These are phyloP conservation scores for Claviceps fusiformis DNA, from an alignment of 2,329 filamentous ascomycete genomes.

Conservation along the genomic window DNA sequence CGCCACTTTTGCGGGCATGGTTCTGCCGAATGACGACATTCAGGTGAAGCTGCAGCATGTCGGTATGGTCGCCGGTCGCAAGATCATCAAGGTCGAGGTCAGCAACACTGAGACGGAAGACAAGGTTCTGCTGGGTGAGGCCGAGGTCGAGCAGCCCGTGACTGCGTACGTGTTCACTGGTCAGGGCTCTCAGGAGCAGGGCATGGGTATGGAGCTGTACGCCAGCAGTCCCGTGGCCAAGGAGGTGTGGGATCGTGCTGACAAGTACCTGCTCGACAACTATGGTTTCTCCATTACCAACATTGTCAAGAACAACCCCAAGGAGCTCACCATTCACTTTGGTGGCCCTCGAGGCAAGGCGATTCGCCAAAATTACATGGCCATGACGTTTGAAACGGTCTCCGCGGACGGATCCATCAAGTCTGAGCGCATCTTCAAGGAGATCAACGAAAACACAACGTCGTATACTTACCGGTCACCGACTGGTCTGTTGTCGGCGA, in stretches of 20 bases:
- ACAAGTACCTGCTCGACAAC: constrained; percentile 96
- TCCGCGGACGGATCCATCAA: constrained; percentile 83
- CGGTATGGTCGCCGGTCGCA: constrained; percentile 94
- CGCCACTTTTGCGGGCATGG: constrained; percentile 95
- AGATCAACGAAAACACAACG: constrained; percentile 80
- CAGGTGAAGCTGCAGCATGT: constrained; percentile 92
- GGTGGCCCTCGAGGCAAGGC: constrained; percentile 93
- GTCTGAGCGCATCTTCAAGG: constrained; percentile 99
- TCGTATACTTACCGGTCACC: constrained; percentile 97
- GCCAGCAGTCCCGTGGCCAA: constrained; percentile 84
- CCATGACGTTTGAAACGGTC: constrained; percentile 99
- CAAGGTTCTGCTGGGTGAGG: constrained; percentile 88
- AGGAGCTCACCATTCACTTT: constrained; percentile 96
- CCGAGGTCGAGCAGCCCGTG: constrained; percentile 93
- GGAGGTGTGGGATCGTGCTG: constrained; percentile 95
- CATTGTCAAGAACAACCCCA: constrained; percentile 98
- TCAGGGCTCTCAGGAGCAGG: constrained; percentile 95
- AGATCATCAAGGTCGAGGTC: constrained; percentile 98
- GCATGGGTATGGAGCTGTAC: constrained; percentile 99
- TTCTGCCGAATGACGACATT: constrained; percentile 89
- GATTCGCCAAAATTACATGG: constrained; percentile 98
- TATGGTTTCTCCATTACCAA: constrained; percentile 98
- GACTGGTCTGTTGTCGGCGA: constrained; percentile 86
- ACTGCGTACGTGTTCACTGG: constrained; percentile 97
- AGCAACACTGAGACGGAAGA: constrained; percentile 93